phyloP scores from a whole-genome alignment of 768 basidiomycete genomes.

The Xerocomus spinulosus region DNA sequence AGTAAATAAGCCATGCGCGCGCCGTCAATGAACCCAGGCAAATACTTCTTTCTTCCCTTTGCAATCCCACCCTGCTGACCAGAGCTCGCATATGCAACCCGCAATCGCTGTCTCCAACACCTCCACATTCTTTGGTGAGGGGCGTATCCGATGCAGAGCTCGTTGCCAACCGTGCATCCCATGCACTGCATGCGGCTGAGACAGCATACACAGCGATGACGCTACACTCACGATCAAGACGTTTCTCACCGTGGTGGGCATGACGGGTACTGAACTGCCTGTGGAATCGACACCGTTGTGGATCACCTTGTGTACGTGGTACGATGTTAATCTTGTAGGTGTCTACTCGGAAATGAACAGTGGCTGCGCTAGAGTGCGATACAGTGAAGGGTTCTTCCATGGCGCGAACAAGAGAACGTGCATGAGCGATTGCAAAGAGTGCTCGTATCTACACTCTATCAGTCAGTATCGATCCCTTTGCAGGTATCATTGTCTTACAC shows the following conservation, averaged over 20 bases:
- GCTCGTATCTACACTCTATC: slow-evolving; percentile 52
- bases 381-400: slow-evolving; percentile 84
- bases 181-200: slow-evolving; percentile 74
- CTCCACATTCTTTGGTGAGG: no score
- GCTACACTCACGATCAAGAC: slow-evolving; percentile 71
- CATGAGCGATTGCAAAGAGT: slow-evolving; percentile 68
- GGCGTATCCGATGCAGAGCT: slow-evolving; percentile 54
- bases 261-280: no score
- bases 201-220: slow-evolving; percentile 81
- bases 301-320: no score
- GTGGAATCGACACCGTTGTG: no score
- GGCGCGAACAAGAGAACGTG: slow-evolving; percentile 80
- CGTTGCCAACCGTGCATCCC: slow-evolving; percentile 34
- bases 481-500: background rate
- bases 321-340: slow-evolving; percentile 76
- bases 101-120: no score
- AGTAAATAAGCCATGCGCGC: slow-evolving; percentile 1
- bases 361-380: slow-evolving; percentile 41
- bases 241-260: slow-evolving; percentile 73
- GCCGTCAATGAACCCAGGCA: slow-evolving; percentile 33
- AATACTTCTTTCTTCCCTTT: slow-evolving; percentile 42
- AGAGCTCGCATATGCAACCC: no score
- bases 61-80: slow-evolving; percentile 34
- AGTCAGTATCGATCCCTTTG: background rate
- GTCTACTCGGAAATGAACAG: background rate